These are phyloP conservation scores for Powellomyces hirtus DNA, from an alignment of 192 early-diverging fungal species.

Conservation along the genomic window DNA sequence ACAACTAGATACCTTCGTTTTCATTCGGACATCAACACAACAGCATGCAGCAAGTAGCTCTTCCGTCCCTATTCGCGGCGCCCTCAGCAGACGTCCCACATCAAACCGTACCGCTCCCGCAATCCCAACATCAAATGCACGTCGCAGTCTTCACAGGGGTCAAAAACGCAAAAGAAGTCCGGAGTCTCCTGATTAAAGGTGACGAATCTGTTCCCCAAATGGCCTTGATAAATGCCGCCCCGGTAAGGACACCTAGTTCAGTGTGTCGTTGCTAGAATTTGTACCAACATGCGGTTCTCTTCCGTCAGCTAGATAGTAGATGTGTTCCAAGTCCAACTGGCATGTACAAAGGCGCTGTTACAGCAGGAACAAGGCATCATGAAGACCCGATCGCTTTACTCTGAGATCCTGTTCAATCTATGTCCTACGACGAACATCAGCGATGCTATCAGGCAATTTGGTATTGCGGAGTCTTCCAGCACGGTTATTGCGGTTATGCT, in stretches of 20 bases:
- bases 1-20: too few relatives aligned
- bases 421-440: conserved; percentile 38
- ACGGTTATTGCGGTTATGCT: conserved; percentile 15
- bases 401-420: conserved; percentile 44
- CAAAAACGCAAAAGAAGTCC: conserved; percentile 32
- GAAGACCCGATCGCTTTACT: conserved; percentile 37
- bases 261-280: not conserved
- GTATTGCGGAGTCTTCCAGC: conserved; percentile 24
- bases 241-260: conserved; percentile 19
- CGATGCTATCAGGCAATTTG: conserved; percentile 37
- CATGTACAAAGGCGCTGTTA: conserved; percentile 30
- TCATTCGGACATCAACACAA: too few relatives aligned
- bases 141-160: conserved; percentile 29
- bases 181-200: conserved; percentile 26
- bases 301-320: conserved; percentile 27
- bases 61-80: conserved; percentile 30
- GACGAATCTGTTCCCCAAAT: conserved; percentile 32
- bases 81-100: conserved; percentile 9
- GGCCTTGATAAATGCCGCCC: conserved; percentile 33
- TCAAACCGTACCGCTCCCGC: conserved; percentile 11
- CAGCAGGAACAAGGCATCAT: conserved; percentile 25
- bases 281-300: not conserved
- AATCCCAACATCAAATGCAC: not conserved
- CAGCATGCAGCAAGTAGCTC: conserved; percentile 8
- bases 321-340: conserved; percentile 37